Percentiles rank a stretch among this genome's conserved stretches.
phyloP scores from a whole-genome alignment of 257 asterid species.

The Echium plantagineum region DNA sequence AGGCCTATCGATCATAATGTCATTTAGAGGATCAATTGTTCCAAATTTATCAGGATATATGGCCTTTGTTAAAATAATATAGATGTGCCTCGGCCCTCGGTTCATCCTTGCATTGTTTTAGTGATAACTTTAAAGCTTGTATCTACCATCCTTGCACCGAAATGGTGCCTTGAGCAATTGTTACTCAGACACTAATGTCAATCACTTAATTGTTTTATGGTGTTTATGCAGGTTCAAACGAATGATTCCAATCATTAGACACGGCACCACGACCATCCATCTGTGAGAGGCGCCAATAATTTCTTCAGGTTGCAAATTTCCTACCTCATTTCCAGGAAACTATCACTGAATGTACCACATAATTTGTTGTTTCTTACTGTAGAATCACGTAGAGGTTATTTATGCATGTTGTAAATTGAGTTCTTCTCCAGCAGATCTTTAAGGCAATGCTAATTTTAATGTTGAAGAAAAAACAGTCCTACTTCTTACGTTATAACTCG shows the following conservation, averaged over 20 bases:
- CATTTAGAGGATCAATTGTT: slow-evolving; percentile 21
- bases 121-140: slow-evolving; percentile 10
- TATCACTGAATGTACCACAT: slow-evolving; percentile 6
- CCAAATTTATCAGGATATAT: background rate
- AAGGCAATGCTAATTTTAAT: background rate
- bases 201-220: background rate
- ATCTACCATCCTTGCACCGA: background rate
- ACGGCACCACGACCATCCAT: slow-evolving; percentile 5
- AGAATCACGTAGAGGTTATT: slow-evolving; percentile 28
- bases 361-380: slow-evolving; percentile 22
- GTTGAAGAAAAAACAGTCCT: background rate
- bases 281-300: slow-evolving; percentile 8
- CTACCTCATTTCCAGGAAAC: slow-evolving; percentile 12
- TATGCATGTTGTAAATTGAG: slow-evolving; percentile 41
- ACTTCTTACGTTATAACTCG: background rate
- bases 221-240: background rate
- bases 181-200: background rate
- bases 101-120: slow-evolving; percentile 3
- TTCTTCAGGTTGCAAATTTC: slow-evolving; percentile 13
- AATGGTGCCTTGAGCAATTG: background rate
- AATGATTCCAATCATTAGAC: slow-evolving; percentile 4
- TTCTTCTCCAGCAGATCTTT: slow-evolving; percentile 16
- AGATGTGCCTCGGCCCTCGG: slow-evolving; percentile 3
- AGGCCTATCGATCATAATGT: slow-evolving; percentile 30
- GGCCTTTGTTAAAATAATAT: slow-evolving; percentile 1